Evolutionary conservation across 257 asterid species (phyloP).

Genomic region (Leptodermis oblonga): DNA sequence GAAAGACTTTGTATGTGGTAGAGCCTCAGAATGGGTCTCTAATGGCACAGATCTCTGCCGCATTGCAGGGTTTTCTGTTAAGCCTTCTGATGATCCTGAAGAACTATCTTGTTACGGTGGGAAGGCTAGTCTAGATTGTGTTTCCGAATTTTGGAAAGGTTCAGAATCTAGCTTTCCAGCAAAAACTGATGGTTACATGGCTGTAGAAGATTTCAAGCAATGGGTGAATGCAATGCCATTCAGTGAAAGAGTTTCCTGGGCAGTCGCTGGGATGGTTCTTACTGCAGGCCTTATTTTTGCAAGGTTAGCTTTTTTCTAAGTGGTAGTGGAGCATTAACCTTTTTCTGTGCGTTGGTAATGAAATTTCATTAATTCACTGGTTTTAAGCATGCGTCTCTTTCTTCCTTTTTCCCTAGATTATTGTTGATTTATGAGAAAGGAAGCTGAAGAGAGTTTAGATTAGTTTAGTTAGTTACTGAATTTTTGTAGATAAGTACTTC

Average conservation of each 20-base stretch:
- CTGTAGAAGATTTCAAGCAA: slow-evolving; percentile 53
- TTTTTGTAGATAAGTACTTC: neutral
- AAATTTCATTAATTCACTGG: neutral
- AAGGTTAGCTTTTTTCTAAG: slow-evolving; percentile 47
- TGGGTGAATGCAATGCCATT: slow-evolving; percentile 56
- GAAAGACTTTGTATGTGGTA: slow-evolving; percentile 90
- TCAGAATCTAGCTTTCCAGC: slow-evolving; percentile 43
- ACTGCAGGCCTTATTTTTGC: slow-evolving; percentile 88
- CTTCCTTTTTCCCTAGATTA: neutral
- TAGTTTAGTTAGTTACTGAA: neutral
- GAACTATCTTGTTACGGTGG: slow-evolving; percentile 82
- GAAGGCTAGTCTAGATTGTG: slow-evolving; percentile 62
- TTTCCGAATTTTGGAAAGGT: slow-evolving; percentile 63
- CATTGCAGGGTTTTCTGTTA: slow-evolving; percentile 80
- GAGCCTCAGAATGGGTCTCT: slow-evolving; percentile 91
- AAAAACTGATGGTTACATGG: slow-evolving; percentile 24
- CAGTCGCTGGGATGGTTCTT: slow-evolving; percentile 95
- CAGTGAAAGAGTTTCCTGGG: slow-evolving; percentile 86
- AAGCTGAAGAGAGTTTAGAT: neutral
- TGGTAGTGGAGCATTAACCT: neutral
- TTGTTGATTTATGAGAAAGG: neutral
- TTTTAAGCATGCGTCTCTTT: neutral
- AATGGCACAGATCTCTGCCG: slow-evolving; percentile 98
- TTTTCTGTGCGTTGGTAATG: neutral
- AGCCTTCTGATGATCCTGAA: slow-evolving; percentile 45